Base-by-base conservation (phyloP, 768 basidiomycete genomes). In the Panus rudis region DNA sequence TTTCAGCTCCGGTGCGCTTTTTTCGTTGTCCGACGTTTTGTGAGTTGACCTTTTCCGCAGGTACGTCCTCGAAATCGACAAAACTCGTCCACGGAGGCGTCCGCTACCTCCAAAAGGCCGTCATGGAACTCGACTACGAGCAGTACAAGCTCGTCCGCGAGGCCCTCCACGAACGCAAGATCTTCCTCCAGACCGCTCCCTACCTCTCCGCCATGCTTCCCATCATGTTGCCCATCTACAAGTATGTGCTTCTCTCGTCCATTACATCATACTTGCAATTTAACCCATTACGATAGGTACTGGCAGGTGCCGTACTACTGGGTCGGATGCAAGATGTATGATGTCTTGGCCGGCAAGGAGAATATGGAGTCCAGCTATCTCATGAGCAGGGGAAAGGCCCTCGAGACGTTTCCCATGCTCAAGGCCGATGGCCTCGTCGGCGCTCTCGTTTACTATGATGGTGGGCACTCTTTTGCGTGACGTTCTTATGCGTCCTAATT, bases 61-160 rank as follows among this genome's bases (percentile, higher is more conserved):
- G 93, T 14, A 96, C 94, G 0, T 94, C 91, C 0, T 94, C 91
- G 5, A 98, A 98, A 59, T 92, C 91, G 6, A 98, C 96, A 1
- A 98, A 99, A 62, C 82, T 99, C 41, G 94, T 99, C 1, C 96
- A 99, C 65, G 94, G 94, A 13, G 94, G 94, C 28, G 94, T 98
- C 2, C 80, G 94, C 1, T 99, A 99, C 63, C 78, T 99, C 10
- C 94, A 99, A 57, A 99, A 98, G 59, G 94, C 94, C 3, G 76
- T 97, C 26, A 78, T 93, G 55, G 93, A 94, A 55, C 78, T 96
- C 48, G 94, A 98, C 59, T 96, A 94, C 55, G 92, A 92, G 58
- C 91, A 93, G 60, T 93, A 83, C 71, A 96, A 96, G 61, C 84
- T 99, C 45, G 94, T 99, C 22, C 73, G 73, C n/a, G 94, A 97